These are phyloP conservation scores for Globisporangium paroecandrum DNA, from an alignment of 352 stramenopile species.

Conservation along the genomic window DNA sequence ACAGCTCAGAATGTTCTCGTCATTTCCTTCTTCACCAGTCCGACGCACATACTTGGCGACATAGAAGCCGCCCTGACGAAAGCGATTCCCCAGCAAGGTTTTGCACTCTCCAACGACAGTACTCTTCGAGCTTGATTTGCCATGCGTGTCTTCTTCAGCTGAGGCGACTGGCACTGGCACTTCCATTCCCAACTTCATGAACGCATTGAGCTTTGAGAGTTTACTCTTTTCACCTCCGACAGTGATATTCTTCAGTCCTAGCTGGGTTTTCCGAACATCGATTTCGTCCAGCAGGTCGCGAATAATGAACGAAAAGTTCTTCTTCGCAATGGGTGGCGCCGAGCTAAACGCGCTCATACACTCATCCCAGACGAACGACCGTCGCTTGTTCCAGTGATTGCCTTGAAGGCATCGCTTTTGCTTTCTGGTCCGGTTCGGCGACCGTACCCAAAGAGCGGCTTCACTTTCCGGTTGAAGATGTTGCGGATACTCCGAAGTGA, in stretches of 20 bases:
- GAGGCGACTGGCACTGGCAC: constrained; percentile 12
- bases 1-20: constrained; percentile 11
- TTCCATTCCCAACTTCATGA: constrained; percentile 28
- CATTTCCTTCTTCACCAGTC: not conserved
- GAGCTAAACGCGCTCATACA: constrained; percentile 34
- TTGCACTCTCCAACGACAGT: constrained; percentile 8
- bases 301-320: constrained; percentile 46
- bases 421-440: constrained; percentile 15
- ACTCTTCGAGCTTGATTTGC: not conserved
- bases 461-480: constrained; percentile 22
- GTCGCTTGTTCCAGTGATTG: constrained; percentile 20
- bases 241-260: constrained; percentile 22
- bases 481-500: constrained; percentile 22
- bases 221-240: not conserved
- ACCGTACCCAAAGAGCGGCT: constrained; percentile 13
- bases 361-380: constrained; percentile 44
- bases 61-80: constrained; percentile 35
- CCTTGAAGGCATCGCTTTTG: constrained; percentile 34
- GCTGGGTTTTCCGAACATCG: constrained; percentile 24
- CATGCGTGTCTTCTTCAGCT: not conserved
- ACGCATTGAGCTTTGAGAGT: constrained; percentile 14
- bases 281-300: constrained; percentile 54
- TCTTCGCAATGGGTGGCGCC: constrained; percentile 21
- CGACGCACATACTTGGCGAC: constrained; percentile 51
- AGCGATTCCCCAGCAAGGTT: constrained; percentile 20